Evolutionary conservation across 73 alveolate genomes (phyloP).

Genomic region (Paramecium caudatum): DNA sequence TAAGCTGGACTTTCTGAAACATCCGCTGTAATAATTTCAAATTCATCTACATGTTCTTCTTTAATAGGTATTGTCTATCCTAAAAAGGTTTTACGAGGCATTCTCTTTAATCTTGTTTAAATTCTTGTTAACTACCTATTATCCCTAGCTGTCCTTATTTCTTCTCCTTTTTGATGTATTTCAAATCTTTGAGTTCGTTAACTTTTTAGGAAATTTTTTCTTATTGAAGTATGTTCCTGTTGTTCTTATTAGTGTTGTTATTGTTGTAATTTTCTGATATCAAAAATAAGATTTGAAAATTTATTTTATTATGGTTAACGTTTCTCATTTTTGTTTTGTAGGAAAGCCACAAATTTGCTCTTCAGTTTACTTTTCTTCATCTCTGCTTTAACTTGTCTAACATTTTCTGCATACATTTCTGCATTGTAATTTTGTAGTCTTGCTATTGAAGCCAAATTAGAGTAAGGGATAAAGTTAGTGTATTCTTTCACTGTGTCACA

Average conservation of each 20-base stretch:
- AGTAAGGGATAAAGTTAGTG: not conserved
- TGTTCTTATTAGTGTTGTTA: not conserved
- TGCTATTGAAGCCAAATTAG: not conserved
- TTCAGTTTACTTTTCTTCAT: not conserved
- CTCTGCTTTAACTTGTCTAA: not conserved
- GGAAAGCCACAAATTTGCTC: not conserved
- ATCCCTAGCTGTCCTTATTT: not conserved
- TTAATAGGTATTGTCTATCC: not conserved
- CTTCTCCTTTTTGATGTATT: too few relatives aligned
- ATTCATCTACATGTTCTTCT: not conserved
- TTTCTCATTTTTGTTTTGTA: not conserved
- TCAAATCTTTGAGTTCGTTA: too few relatives aligned
- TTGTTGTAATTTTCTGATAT: not conserved
- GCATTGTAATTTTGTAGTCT: slow-evolving; percentile 44
- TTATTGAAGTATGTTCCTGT: too few relatives aligned
- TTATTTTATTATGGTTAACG: not conserved
- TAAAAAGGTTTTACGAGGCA: not conserved
- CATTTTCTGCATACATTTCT: slow-evolving; percentile 17
- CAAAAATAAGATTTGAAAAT: not conserved
- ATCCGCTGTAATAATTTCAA: not conserved
- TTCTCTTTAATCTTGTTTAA: not conserved
- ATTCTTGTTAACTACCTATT: not conserved
- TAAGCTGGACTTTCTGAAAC: slow-evolving; percentile 45
- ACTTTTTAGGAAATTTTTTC: too few relatives aligned
- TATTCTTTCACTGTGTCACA: slow-evolving; percentile 9